Base-by-base conservation (phyloP, 805 yeast genomes). In the Komagataella kurtzmanii region DNA sequence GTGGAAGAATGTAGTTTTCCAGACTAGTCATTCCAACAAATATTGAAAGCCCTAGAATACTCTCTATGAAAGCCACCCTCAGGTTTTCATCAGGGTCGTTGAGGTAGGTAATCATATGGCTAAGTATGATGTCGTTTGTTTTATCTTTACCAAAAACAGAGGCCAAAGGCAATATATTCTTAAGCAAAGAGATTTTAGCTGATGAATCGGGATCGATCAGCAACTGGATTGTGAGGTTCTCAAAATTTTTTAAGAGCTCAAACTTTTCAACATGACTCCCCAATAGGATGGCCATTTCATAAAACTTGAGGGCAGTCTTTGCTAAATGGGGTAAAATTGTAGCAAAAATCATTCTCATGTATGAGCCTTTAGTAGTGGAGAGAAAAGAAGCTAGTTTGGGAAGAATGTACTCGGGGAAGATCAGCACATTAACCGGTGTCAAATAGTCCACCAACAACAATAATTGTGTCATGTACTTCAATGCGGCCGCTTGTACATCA, bases 71-170 rank as follows among this genome's bases (percentile, higher is more conserved):
- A 3, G 82, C 80, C 24, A 85, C 68, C 54, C 95, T 72, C 19
- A 93, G 69, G 18, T 79, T 75, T 0, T 83, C 69, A 59, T 81
- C 80, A 52, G 80, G 74, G 61, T 90, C 97, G 64, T 93, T 93
- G 55, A 93, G 67, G 60, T 89, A 93, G 0, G 98, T 90, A 47
- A 93, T 90, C 52, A 90, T 69, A 68, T 93, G 98, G 47, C 96
- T 89, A 48, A 93, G 67, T 19, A 93, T 81, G 45, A 93, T 72
- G 62, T 93, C 98, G 60, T 87, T 90, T 0, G 97, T 85, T 57
- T 81, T 86, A 51, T 88, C 95, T 52, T 83, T 80, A 0, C 97
- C 97, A 61, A 93, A 82, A 53, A 85, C 85, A 7, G 81, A 72
- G 58, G 97, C 88, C 3, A 93, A 64, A 0, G 89, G 86, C 6